These are phyloP conservation scores for Cercophora newfieldiana DNA, from an alignment of 495 filamentous ascomycete species.

Conservation along the genomic window DNA sequence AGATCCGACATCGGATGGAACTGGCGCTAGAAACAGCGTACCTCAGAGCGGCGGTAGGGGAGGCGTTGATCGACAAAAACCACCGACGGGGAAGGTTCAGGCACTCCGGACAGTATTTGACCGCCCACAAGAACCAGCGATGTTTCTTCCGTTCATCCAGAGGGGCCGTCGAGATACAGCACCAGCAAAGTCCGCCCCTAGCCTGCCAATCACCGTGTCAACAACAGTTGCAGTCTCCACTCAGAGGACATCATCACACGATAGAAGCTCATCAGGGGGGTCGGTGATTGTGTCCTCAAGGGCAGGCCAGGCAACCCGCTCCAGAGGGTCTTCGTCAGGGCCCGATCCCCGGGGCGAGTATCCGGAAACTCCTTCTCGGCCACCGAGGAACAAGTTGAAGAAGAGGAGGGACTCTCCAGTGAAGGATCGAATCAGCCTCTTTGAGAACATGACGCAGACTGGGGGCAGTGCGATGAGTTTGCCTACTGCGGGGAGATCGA, in stretches of 20 bases:
- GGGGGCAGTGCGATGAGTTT: slow-evolving; percentile 3
- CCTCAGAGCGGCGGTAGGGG: neutral
- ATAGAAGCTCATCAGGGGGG: slow-evolving; percentile 5
- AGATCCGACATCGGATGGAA: neutral
- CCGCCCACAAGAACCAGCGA: neutral
- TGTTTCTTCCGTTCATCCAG: slow-evolving; percentile 20
- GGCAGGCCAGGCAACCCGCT: neutral
- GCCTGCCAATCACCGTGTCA: slow-evolving; percentile 25
- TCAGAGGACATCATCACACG: neutral
- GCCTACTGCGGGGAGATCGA: slow-evolving; percentile 6
- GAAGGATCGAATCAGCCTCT: slow-evolving; percentile 36
- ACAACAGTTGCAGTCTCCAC: slow-evolving; percentile 24
- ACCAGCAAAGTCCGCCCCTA: slow-evolving; percentile 14
- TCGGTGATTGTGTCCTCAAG: slow-evolving; percentile 3
- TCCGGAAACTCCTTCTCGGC: neutral
- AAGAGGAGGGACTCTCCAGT: slow-evolving; percentile 34
- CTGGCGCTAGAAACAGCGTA: neutral
- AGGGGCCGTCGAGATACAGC: slow-evolving; percentile 13
- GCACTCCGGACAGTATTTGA: slow-evolving; percentile 5
- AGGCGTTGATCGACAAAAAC: neutral
- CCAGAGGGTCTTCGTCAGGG: neutral
- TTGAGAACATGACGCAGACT: slow-evolving; percentile 31
- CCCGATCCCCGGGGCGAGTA: slow-evolving; percentile 1
- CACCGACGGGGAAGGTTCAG: neutral
- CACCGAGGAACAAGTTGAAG: slow-evolving; percentile 15